Evolutionary conservation across 73 alveolate genomes (phyloP).

Genomic region (Paramecium sonneborni): DNA sequence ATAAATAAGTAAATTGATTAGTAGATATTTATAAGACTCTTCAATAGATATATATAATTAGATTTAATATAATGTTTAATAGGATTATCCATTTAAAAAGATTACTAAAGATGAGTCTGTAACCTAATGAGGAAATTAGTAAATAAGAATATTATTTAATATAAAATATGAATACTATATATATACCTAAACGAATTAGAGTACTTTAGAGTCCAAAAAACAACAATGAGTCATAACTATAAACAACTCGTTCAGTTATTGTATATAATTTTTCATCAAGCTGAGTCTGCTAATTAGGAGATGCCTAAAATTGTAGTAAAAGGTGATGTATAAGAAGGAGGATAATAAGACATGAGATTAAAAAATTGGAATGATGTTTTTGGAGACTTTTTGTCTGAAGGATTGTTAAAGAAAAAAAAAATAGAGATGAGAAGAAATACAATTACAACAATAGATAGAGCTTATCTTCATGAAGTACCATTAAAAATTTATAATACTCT

Average conservation of each 20-base stretch:
- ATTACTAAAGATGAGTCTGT: neutral
- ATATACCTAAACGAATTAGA: neutral
- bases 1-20: no score
- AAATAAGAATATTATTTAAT: neutral
- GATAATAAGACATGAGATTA: neutral
- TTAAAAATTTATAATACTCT: neutral
- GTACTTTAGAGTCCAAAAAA: neutral
- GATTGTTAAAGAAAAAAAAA: neutral
- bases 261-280: constrained; percentile 17
- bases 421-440: neutral
- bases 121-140: neutral
- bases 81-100: neutral
- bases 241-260: neutral
- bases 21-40: no score
- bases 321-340: neutral
- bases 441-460: neutral
- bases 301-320: neutral
- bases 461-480: constrained; percentile 15
- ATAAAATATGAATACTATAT: neutral
- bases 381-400: constrained; percentile 19
- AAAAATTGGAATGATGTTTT: constrained; percentile 43
- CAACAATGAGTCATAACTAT: neutral
- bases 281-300: constrained; percentile 13
- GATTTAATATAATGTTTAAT: no score
- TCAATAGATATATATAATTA: no score